Base-by-base conservation (phyloP, 2,329 filamentous ascomycete genomes). In the Plenodomus biglobosus region DNA sequence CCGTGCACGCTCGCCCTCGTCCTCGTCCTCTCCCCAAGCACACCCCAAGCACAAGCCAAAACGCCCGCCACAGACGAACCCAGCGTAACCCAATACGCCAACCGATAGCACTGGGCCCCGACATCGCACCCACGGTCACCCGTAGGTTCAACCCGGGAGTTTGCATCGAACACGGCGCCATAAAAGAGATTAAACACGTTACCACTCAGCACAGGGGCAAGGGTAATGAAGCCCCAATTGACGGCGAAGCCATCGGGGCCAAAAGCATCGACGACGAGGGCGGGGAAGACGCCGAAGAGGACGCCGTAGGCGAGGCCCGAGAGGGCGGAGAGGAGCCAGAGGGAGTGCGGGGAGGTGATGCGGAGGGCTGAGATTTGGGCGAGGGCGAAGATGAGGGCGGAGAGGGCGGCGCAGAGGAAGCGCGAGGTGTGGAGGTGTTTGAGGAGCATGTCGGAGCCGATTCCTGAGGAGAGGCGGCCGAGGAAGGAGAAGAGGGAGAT, bases 141-240 rank as follows among this genome's bases (percentile, higher is more conserved):
- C 36, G 83, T 80, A 0, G 81, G 78, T 17, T 83, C 80, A 8
- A 90, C 75, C 27, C 85, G 73, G 18, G 87, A 92, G 70, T 96
- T 91, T 8, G 76, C 75, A 68, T 99, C 94, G 60, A 90, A 95
- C 0, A 96, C 85, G 1, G 62, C 75, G 40, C 94, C 94, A 68
- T 97, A 99, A 48, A 94, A 84, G 1, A 96, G 75, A 68, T 97
- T 99, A 79, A 95, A 97, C 18, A 96, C 72, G 62, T 97, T 95
- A 41, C 90, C 92, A 8, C 86, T 91, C 21, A 96, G 73, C 2
- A 96, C 90, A 0, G 92, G 92, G 2, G 90, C 87, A 40, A 96
- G 77, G 0, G 90, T 96, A 85, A 99, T 95, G 61, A 88, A 87
- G 13, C 94, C 94, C 92, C 94, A 99, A 66, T 97, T 99, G 67